Percentiles rank a stretch among this genome's conserved stretches.
phyloP scores from a whole-genome alignment of 2,329 filamentous ascomycete species.

The Fusarium luffae region DNA sequence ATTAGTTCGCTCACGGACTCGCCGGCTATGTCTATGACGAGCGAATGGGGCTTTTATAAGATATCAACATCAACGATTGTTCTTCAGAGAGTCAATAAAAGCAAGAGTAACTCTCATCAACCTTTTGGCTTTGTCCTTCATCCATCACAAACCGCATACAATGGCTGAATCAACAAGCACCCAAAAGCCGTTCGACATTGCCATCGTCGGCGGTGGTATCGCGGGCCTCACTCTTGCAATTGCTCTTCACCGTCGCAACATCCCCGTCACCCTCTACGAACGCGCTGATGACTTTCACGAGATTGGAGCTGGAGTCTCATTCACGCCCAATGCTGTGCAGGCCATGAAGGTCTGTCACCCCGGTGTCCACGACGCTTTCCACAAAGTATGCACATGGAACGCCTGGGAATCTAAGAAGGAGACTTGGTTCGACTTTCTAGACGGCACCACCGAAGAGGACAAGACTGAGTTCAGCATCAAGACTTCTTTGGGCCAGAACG shows the following conservation, averaged over 20 bases:
- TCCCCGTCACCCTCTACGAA: constrained; percentile 61
- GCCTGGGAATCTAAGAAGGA: constrained; percentile 37
- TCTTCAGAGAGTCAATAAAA: background rate
- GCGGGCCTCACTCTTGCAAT: constrained; percentile 62
- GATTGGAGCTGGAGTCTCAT: constrained; percentile 63
- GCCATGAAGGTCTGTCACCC: constrained; percentile 56
- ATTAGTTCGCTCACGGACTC: background rate
- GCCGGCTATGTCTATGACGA: constrained; percentile 18
- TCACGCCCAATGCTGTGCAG: constrained; percentile 62
- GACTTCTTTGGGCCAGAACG: constrained; percentile 46
- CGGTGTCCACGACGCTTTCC: constrained; percentile 49
- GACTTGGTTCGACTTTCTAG: constrained; percentile 43
- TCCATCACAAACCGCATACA: background rate
- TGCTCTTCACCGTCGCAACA: constrained; percentile 56
- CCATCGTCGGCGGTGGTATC: constrained; percentile 64
- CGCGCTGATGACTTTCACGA: constrained; percentile 56
- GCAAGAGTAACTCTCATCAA: background rate
- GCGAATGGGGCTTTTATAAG: background rate
- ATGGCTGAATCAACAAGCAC: constrained; percentile 10
- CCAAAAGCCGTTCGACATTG: constrained; percentile 48
- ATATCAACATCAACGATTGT: background rate
- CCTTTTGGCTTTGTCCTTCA: background rate
- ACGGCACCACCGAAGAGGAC: constrained; percentile 30
- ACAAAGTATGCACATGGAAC: constrained; percentile 42
- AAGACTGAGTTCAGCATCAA: constrained; percentile 26